phyloP scores from a whole-genome alignment of 257 asterid species.

The Salvia rosmarinus region DNA sequence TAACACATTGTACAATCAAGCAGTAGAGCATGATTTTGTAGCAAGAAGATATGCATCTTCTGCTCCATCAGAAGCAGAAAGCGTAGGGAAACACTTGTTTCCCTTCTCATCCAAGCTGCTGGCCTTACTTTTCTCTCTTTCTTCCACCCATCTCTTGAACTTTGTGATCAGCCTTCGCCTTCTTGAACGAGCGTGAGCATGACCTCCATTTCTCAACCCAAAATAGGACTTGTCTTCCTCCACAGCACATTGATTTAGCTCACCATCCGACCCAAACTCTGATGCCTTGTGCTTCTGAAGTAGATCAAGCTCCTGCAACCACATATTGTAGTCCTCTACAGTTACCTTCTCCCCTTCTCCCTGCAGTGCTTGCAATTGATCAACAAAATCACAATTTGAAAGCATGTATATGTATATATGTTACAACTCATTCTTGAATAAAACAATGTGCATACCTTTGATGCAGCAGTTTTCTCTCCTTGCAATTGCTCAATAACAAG shows the following conservation, averaged over 20 bases:
- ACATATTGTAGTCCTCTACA: no score
- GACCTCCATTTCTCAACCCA: conserved; percentile 34
- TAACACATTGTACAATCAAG: conserved; percentile 23
- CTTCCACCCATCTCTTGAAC: conserved; percentile 65
- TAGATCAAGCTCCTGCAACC: no score
- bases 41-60: conserved; percentile 34
- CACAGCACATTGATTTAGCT: no score
- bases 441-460: conserved; percentile 48
- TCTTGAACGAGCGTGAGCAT: conserved; percentile 42
- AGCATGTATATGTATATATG: background rate
- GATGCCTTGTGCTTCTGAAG: no score
- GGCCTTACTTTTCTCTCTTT: conserved; percentile 40
- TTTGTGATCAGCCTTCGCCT: conserved; percentile 51
- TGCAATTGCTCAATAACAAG: conserved; percentile 36
- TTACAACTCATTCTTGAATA: background rate
- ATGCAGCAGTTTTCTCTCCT: conserved; percentile 38
- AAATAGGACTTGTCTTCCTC: conserved; percentile 40
- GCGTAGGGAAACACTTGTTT: conserved; percentile 36
- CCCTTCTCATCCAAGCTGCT: conserved; percentile 36
- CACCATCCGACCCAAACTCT: conserved; percentile 44
- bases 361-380: no score
- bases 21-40: conserved; percentile 60
- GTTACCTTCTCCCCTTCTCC: no score
- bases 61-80: conserved; percentile 34
- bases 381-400: no score